A percentile compares a stretch with the other conserved stretches of the same genome.
These are phyloP conservation scores for Aspergillus awamori DNA, from an alignment of 2,329 filamentous ascomycete species.

Conservation along the genomic window DNA sequence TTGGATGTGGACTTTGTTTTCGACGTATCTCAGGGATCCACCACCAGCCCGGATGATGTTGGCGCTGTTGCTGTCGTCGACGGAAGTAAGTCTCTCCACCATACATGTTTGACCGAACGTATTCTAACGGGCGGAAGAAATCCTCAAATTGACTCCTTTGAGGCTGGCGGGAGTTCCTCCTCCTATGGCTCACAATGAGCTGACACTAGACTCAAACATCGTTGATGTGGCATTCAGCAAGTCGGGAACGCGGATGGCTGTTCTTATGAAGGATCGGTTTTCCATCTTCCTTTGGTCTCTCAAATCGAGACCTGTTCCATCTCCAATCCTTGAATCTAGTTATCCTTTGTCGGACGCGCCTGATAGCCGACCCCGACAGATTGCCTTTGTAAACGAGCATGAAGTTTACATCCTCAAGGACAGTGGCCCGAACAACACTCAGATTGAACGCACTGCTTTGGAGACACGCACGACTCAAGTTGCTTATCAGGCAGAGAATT, in stretches of 20 bases:
- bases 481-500: constrained; percentile 35
- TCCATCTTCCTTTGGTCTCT: constrained; percentile 71
- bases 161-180: constrained; percentile 83
- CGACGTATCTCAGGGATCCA: constrained; percentile 68
- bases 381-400: constrained; percentile 50
- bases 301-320: constrained; percentile 44
- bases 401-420: constrained; percentile 49
- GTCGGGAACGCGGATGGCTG: constrained; percentile 66
- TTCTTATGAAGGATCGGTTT: constrained; percentile 69
- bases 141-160: constrained; percentile 82
- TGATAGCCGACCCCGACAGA: constrained; percentile 45
- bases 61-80: constrained; percentile 84
- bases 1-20: constrained; percentile 69
- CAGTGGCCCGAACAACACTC: constrained; percentile 31
- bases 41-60: constrained; percentile 71
- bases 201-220: constrained; percentile 64
- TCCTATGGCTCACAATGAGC: constrained; percentile 83
- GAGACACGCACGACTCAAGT: constrained; percentile 36
- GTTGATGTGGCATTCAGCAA: constrained; percentile 75
- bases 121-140: constrained; percentile 45
- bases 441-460: constrained; percentile 38
- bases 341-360: constrained; percentile 36
- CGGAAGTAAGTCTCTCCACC: constrained; percentile 58
- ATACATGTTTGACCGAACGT: not conserved
- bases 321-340: constrained; percentile 44